Conservation (phyloP, 2,329 filamentous ascomycete genomes). For the Fusarium chuoi region DNA sequence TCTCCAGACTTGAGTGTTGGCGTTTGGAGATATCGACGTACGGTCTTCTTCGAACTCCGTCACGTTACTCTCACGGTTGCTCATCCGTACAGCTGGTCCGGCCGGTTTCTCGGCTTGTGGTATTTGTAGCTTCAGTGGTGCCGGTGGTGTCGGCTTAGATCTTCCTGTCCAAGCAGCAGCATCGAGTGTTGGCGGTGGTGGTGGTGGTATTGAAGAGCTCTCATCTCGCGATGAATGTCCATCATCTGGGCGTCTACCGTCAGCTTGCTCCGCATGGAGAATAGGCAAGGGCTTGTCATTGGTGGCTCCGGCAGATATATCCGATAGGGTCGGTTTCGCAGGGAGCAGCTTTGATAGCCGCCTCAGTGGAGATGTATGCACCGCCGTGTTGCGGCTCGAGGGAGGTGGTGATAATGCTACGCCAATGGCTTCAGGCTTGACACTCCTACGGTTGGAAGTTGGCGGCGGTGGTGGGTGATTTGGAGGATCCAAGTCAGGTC, state of each 20-base stretch:
- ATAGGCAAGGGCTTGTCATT: slow-evolving; percentile 29
- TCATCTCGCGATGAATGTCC: slow-evolving; percentile 6
- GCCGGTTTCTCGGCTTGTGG: slow-evolving; percentile 26
- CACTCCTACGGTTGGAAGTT: slow-evolving; percentile 46
- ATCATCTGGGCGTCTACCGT: slow-evolving; percentile 12
- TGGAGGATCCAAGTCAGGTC: slow-evolving; percentile 33
- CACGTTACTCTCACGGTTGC: slow-evolving; percentile 56
- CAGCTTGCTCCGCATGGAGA: slow-evolving; percentile 24
- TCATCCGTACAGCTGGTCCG: not conserved
- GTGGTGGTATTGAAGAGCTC: slow-evolving; percentile 19
- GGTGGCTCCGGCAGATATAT: slow-evolving; percentile 26
- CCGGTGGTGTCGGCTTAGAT: slow-evolving; percentile 30
- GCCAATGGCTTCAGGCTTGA: slow-evolving; percentile 54
- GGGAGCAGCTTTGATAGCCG: slow-evolving; percentile 58
- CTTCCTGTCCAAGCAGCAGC: slow-evolving; percentile 24
- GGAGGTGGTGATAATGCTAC: slow-evolving; percentile 54
- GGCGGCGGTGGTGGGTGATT: slow-evolving; percentile 35
- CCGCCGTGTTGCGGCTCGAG: slow-evolving; percentile 35
- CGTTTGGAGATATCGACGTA: slow-evolving; percentile 49
- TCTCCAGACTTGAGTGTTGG: slow-evolving; percentile 60
- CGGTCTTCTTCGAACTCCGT: slow-evolving; percentile 65
- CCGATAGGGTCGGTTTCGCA: slow-evolving; percentile 56
- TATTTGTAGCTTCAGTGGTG: slow-evolving; percentile 46
- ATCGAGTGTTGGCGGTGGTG: slow-evolving; percentile 17
- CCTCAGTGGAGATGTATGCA: slow-evolving; percentile 43